Conservation (phyloP, 768 basidiomycete genomes). For the Boletellus ananas region DNA sequence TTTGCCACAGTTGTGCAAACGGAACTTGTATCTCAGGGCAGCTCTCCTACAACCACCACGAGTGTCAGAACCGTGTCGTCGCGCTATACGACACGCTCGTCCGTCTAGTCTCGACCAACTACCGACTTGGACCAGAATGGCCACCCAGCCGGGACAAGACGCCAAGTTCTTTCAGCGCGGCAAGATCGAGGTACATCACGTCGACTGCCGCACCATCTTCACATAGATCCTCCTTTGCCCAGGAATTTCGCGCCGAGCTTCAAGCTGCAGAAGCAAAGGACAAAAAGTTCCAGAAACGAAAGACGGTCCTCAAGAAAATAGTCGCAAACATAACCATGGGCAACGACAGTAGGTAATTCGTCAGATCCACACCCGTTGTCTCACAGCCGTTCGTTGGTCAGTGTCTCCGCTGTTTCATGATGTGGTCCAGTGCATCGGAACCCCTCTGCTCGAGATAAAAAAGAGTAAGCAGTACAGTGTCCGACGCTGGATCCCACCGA, state of each 20-base stretch:
- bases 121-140: slow-evolving; percentile 29
- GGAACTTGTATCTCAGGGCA: background rate
- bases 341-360: slow-evolving; percentile 80
- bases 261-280: slow-evolving; percentile 92
- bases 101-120: background rate
- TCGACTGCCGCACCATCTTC: slow-evolving; percentile 6
- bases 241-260: slow-evolving; percentile 90
- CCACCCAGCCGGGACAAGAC: slow-evolving; percentile 68
- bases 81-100: background rate
- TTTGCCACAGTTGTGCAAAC: background rate
- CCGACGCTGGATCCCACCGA: background rate
- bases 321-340: slow-evolving; percentile 99
- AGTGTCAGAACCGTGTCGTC: background rate
- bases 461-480: slow-evolving; percentile 68
- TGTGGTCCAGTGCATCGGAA: slow-evolving; percentile 91
- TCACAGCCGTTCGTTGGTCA: slow-evolving; percentile 32
- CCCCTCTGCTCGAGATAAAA: slow-evolving; percentile 95
- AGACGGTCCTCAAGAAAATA: slow-evolving; percentile 93
- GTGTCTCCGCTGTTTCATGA: slow-evolving; percentile 96
- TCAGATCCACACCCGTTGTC: slow-evolving; percentile 9
- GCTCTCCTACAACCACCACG: background rate
- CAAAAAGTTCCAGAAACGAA: slow-evolving; percentile 92
- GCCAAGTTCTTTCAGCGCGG: slow-evolving; percentile 90
- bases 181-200: slow-evolving; percentile 72
- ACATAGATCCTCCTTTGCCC: slow-evolving; percentile 14